A percentile compares a stretch with the other conserved stretches of the same genome.
Conservation (phyloP, 129 eudicot species). For the Deinandra increscens region DNA sequence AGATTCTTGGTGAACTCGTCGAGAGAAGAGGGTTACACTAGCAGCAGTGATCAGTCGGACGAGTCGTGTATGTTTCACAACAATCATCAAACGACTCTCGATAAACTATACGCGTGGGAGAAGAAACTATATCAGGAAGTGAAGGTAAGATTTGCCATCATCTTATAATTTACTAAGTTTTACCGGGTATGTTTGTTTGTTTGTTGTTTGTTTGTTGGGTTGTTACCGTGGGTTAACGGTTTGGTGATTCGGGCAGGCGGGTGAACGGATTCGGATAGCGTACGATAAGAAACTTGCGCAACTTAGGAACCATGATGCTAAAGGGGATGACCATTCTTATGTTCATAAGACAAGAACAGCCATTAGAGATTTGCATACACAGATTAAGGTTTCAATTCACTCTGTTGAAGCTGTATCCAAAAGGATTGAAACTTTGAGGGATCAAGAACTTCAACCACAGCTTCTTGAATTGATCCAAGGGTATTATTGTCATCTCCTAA, state of each 20-base stretch:
- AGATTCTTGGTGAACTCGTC: constrained; percentile 62
- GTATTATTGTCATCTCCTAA: constrained; percentile 40
- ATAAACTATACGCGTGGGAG: constrained; percentile 85
- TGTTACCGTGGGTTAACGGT: background rate
- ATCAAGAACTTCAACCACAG: constrained; percentile 95
- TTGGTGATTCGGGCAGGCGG: constrained; percentile 50
- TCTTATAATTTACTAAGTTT: too few relatives aligned
- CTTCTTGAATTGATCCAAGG: constrained; percentile 83
- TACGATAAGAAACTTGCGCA: constrained; percentile 87
- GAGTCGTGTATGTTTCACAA: constrained; percentile 62
- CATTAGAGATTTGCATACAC: constrained; percentile 75
- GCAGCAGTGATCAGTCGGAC: constrained; percentile 75
- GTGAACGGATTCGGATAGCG: constrained; percentile 80
- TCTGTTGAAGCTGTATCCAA: constrained; percentile 88
- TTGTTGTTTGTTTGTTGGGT: too few relatives aligned
- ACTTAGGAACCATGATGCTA: constrained; percentile 75
- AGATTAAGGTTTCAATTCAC: constrained; percentile 92
- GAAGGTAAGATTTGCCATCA: constrained; percentile 74
- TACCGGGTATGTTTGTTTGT: too few relatives aligned
- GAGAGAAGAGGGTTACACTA: constrained; percentile 67
- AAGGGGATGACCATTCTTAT: constrained; percentile 76
- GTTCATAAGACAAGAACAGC: constrained; percentile 75
- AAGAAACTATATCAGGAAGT: constrained; percentile 95
- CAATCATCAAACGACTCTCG: constrained; percentile 88
- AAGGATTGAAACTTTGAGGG: constrained; percentile 90